Base-by-base conservation (phyloP, 75 land plant species). In the Pinus tabuliformis region DNA sequence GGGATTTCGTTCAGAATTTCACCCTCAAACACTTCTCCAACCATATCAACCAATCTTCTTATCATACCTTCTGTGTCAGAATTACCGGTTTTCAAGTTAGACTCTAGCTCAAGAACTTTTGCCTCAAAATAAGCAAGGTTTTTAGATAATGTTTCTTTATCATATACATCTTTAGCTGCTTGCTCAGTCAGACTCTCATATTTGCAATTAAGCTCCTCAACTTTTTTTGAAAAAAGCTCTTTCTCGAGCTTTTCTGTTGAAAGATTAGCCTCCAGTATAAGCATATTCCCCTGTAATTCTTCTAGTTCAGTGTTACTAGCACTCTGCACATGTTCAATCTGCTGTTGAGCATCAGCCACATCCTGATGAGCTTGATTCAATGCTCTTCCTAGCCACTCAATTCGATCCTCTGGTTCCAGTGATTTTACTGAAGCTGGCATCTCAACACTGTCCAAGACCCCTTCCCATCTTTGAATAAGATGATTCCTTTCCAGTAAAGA, bases 381-480 rank as follows among this genome's bases (percentile, higher is more conserved):
- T 37, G 82, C 70, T 72, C 65, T 81, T 28, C 82, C 90, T 59
- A 96, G 75, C 99, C 97, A 91, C 75, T 91, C 84, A 75, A 96
- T 87, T 81, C 81, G 83, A 65, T 86, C 88, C 76, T 86, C 89
- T 54, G 93, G 89, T 64, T 94, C 93, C 81, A 85, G 78, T 30
- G 91, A 86, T 62, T 79, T 81, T 62, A 89, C 56, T 17, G 87
- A 77, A 24, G 65, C 13, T 72, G 91, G 91, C 66, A 90, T 84
- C 20, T 87, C 42, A 22, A 90, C 80, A 39, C 37, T 83, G 58
- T 89, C 88, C 78, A 93, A 56, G 58, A 85, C 77, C 59, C 89
- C 91, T 82, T 93, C 95, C 95, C 87, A 93, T 70, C 81, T 82
- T 80, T 90, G 93, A 28, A 93, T 81, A 59, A 86, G 73, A 16